Percentiles rank a stretch among this genome's conserved stretches.
phyloP scores from a whole-genome alignment of 208 protist species.

The Tritrichomonas foetus region DNA sequence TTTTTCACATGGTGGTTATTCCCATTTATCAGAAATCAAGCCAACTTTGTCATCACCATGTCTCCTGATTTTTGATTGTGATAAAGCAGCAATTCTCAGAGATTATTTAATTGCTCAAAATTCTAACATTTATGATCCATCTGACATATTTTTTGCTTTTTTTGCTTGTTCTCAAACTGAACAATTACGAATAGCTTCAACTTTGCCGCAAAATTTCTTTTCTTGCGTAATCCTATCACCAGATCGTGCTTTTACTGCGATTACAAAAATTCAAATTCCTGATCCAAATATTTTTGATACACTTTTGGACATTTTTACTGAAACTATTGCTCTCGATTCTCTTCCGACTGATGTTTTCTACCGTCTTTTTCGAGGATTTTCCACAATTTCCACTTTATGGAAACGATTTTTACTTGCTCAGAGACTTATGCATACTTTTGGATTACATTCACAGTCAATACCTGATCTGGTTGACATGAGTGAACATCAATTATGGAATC shows the following conservation, averaged over 20 bases:
- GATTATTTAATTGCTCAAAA: not conserved
- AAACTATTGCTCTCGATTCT: not conserved
- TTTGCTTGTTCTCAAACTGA: not conserved
- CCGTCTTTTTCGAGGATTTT: not conserved
- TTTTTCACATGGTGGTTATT: not conserved
- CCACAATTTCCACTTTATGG: not conserved
- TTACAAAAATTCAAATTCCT: not conserved
- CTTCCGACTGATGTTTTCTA: not conserved
- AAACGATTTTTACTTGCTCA: not conserved
- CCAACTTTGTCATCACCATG: not conserved
- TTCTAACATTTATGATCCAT: not conserved
- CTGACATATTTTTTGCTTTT: not conserved
- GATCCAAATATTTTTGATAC: not conserved
- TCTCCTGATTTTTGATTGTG: slow-evolving; percentile 24
- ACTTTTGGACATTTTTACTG: slow-evolving; percentile 2
- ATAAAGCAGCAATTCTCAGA: not conserved
- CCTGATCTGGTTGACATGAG: not conserved
- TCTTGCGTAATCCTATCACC: not conserved
- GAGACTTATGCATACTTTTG: slow-evolving; percentile 6
- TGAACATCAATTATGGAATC: slow-evolving; percentile 21
- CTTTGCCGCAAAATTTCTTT: slow-evolving; percentile 20
- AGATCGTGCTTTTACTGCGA: not conserved
- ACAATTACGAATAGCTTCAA: not conserved
- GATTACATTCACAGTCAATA: not conserved
- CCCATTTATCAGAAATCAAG: not conserved